phyloP scores from a whole-genome alignment of 495 filamentous ascomycete genomes.

The Penicillium paradoxum region DNA sequence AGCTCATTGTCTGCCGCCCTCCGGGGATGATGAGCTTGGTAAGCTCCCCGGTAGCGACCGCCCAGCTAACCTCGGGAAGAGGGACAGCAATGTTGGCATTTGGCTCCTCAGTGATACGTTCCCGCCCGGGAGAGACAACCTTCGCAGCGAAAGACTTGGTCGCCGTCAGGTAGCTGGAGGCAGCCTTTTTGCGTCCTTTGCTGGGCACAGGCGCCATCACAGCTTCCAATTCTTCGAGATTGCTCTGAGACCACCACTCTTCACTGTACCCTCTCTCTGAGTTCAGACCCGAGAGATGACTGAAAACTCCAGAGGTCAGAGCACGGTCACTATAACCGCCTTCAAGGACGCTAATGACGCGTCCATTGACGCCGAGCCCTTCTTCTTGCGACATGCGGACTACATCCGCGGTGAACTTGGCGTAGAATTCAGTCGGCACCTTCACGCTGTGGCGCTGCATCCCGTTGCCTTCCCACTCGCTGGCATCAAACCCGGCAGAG shows the following conservation, averaged over 20 bases:
- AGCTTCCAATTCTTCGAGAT: constrained; percentile 63
- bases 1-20: constrained; percentile 66
- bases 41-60: constrained; percentile 71
- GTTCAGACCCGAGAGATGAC: constrained; percentile 74
- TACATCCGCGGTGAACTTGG: constrained; percentile 78
- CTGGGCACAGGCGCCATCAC: constrained; percentile 43
- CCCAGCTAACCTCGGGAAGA: constrained; percentile 78
- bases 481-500: constrained; percentile 94
- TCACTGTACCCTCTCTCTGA: constrained; percentile 20
- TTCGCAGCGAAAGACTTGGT: constrained; percentile 79
- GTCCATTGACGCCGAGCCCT: constrained; percentile 67
- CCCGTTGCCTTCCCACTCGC: constrained; percentile 80
- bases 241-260: constrained; percentile 66
- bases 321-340: constrained; percentile 94
- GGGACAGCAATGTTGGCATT: constrained; percentile 45
- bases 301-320: constrained; percentile 77
- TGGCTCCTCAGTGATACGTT: constrained; percentile 40
- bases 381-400: constrained; percentile 78
- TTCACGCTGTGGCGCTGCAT: constrained; percentile 96
- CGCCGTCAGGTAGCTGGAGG: constrained; percentile 64
- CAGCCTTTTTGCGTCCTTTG: constrained; percentile 47
- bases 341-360: constrained; percentile 88
- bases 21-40: constrained; percentile 76
- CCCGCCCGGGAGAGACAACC: constrained; percentile 53
- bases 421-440: constrained; percentile 95